Base-by-base conservation (phyloP, 2,329 filamentous ascomycete genomes). In the Penicillium sp. region DNA sequence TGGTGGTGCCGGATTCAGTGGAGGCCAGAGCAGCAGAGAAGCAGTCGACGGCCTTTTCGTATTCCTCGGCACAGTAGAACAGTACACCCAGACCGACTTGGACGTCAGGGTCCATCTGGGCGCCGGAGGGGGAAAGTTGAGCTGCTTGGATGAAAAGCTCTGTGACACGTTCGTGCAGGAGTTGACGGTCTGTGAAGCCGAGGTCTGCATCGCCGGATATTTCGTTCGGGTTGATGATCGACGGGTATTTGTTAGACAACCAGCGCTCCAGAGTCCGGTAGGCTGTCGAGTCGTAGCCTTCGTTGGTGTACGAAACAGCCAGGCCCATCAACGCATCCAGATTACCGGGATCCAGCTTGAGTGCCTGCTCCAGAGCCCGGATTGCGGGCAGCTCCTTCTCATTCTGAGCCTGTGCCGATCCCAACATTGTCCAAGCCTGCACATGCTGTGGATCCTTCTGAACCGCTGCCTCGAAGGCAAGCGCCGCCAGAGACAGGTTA, bases 371-470 rank as follows among this genome's bases (percentile, higher is more conserved):
- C 57, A 97, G 81, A 3, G 94, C 94, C 31, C 94, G 88, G 62
- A 99, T 97, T 2, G 94, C 94, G 0, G 94, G 93, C 8, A 91
- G 89, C 74, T 99, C 94, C 78, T 99, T 99, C 75, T 99, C 94
- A 74, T 99, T 99, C 73, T 99, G 94, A 20, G 94, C 94, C 76
- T 99, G 94, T 18, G 92, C 90, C 51, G 89, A 88, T 51, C 94
- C 94, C 29, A 99, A 84, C 67, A 92, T 88, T 9, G 92, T 90
- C 94, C 94, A 99, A 2, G 94, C 94, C 52, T 96, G 89, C 35
- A 93, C 86, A 72, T 97, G 93, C 52, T 88, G 81, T 0, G 91
- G 85, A 59, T 96, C 86, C 76, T 93, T 92, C 73, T 97, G 92
- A 5, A 93, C 90, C 2, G 94, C 94, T 18, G 94, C 92, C 76